A percentile compares a stretch with the other conserved stretches of the same genome.
Conservation (phyloP, 352 stramenopile species). For the Globisporangium megalacanthum region DNA sequence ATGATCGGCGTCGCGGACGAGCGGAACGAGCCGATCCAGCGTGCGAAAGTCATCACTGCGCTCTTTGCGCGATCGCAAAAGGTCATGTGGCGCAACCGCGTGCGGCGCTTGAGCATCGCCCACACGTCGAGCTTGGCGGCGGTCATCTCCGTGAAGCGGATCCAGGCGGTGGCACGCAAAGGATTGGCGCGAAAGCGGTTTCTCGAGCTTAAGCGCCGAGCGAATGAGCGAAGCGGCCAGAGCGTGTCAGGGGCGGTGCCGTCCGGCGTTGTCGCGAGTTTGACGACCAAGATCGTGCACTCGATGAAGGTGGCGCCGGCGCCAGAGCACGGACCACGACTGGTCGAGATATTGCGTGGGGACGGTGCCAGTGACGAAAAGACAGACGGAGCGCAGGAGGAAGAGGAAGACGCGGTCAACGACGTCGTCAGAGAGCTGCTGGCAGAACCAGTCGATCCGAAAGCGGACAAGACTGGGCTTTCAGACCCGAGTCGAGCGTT, state of each 20-base stretch:
- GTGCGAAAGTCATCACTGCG: constrained; percentile 10
- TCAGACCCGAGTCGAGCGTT: not conserved
- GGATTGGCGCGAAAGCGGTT: constrained; percentile 21
- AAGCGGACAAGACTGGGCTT: not conserved
- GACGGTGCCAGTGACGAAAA: not conserved
- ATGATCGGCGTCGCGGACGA: constrained; percentile 25
- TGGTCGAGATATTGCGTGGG: constrained; percentile 2
- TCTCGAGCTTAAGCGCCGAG: constrained; percentile 14
- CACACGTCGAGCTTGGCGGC: constrained; percentile 17
- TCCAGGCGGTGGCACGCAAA: constrained; percentile 24
- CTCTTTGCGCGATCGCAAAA: constrained; percentile 31
- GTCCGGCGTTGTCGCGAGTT: constrained; percentile 1
- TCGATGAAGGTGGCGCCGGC: constrained; percentile 15
- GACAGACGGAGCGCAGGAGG: not conserved
- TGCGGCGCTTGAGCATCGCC: constrained; percentile 13
- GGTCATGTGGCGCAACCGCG: constrained; percentile 13
- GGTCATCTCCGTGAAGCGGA: constrained; percentile 31
- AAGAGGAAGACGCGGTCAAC: not conserved
- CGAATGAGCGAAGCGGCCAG: not conserved
- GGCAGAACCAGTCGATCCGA: too few relatives aligned
- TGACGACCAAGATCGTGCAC: constrained; percentile 10
- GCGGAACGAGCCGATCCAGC: constrained; percentile 24
- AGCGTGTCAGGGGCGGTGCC: not conserved
- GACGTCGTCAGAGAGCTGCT: not conserved
- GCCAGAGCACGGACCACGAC: not conserved